A percentile compares a stretch with the other conserved stretches of the same genome.
phyloP scores from a whole-genome alignment of 371 early-diverging fungal species.

The Saksenaea oblongispora region DNA sequence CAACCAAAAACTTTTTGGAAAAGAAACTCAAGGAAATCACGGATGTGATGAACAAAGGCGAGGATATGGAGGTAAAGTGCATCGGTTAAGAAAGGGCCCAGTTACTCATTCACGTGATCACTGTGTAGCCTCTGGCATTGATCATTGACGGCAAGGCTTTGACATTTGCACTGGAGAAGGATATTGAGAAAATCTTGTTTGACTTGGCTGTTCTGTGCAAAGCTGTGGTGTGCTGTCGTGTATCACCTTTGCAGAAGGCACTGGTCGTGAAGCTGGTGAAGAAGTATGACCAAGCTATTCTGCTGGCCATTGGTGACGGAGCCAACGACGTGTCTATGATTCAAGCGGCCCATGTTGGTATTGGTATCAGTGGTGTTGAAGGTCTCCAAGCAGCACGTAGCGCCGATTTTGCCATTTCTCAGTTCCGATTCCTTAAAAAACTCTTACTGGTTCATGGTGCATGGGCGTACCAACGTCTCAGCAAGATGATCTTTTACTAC shows the following conservation, averaged over 20 bases:
- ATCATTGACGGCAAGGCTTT: constrained; percentile 75
- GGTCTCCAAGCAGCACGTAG: constrained; percentile 96
- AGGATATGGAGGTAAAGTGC: constrained; percentile 64
- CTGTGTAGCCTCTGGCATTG: constrained; percentile 59
- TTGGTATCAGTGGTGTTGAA: constrained; percentile 97
- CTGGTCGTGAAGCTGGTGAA: constrained; percentile 91
- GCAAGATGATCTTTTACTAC: constrained; percentile 86
- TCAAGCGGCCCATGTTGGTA: constrained; percentile 94
- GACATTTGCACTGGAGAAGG: constrained; percentile 72
- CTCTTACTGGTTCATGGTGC: constrained; percentile 92
- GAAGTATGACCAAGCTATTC: constrained; percentile 70
- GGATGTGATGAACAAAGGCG: constrained; percentile 52
- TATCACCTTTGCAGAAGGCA: constrained; percentile 94
- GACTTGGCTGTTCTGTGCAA: constrained; percentile 81
- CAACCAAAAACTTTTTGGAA: constrained; percentile 76
- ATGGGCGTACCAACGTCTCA: constrained; percentile 90
- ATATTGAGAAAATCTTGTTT: constrained; percentile 69
- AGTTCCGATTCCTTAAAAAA: constrained; percentile 89
- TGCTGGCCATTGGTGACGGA: constrained; percentile 96
- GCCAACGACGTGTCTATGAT: constrained; percentile 99
- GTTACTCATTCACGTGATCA: no score
- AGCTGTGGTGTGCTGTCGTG: constrained; percentile 92
- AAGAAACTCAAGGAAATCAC: constrained; percentile 73
- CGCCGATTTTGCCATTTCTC: constrained; percentile 95
- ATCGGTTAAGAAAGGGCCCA: no score